Percentiles rank a stretch among this genome's conserved stretches.
phyloP scores from a whole-genome alignment of 768 basidiomycete genomes.

The Tulasnella sp. region DNA sequence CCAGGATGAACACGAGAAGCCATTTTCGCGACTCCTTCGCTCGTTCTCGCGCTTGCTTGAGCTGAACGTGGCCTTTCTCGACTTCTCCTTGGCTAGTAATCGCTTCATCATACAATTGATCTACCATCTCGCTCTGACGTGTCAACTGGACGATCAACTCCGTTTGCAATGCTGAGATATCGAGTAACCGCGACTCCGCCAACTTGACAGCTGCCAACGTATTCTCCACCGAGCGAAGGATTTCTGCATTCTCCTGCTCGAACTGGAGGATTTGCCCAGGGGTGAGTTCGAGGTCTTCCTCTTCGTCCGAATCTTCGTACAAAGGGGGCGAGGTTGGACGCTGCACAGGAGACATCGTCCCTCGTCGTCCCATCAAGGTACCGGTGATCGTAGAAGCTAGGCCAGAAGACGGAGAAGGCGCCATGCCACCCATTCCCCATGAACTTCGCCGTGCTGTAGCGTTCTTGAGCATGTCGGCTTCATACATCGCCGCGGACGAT shows the following conservation, averaged over 20 bases:
- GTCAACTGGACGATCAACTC: conserved; percentile 85
- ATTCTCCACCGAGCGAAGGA: conserved; percentile 78
- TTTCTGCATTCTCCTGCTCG: conserved; percentile 83
- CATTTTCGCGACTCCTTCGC: conserved; percentile 85
- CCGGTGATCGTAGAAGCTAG: neutral
- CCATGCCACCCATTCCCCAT: neutral
- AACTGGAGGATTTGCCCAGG: conserved; percentile 88
- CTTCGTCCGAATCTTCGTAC: conserved; percentile 45
- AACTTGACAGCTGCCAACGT: conserved; percentile 84
- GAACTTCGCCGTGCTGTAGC: conserved; percentile 32
- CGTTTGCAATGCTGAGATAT: conserved; percentile 90
- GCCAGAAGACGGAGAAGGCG: conserved; percentile 17
- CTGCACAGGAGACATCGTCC: conserved; percentile 6
- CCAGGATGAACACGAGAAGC: conserved; percentile 85
- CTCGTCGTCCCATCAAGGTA: conserved; percentile 11
- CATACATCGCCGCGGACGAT: conserved; percentile 67
- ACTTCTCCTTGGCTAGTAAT: conserved; percentile 80
- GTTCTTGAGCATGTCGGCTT: conserved; percentile 40
- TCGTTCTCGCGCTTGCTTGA: conserved; percentile 82
- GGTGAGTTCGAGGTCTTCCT: conserved; percentile 77
- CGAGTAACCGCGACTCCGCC: conserved; percentile 86
- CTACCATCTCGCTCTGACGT: conserved; percentile 85
- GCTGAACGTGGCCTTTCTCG: conserved; percentile 83
- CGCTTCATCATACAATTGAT: conserved; percentile 92
- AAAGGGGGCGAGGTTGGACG: conserved; percentile 23